A percentile compares a stretch with the other conserved stretches of the same genome.
phyloP scores from a whole-genome alignment of 2,329 filamentous ascomycete genomes.

The Apiospora rasikravindrae region DNA sequence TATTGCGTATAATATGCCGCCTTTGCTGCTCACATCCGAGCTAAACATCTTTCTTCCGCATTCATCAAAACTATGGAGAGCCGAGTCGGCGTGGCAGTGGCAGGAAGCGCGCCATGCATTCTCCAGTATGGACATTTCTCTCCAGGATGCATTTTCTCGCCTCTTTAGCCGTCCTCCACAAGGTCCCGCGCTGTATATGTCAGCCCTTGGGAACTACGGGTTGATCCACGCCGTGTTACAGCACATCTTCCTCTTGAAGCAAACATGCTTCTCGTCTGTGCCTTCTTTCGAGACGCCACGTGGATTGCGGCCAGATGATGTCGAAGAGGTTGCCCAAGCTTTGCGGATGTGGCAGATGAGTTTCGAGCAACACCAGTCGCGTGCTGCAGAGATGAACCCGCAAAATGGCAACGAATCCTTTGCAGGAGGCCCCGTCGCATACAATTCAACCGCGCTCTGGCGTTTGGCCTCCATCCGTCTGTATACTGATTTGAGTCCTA shows the following conservation, averaged over 20 bases:
- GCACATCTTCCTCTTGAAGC: constrained; percentile 72
- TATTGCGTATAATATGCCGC: constrained; percentile 65
- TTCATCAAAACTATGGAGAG: constrained; percentile 61
- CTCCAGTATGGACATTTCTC: constrained; percentile 55
- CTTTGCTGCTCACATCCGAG: constrained; percentile 62
- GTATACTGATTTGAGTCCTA: constrained; percentile 68
- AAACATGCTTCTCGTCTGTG: constrained; percentile 59
- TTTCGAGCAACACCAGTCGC: constrained; percentile 61
- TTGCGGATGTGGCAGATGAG: constrained; percentile 63
- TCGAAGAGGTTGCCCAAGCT: constrained; percentile 61
- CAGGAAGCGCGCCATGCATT: constrained; percentile 60
- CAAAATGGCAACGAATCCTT: constrained; percentile 55
- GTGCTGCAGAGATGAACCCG: constrained; percentile 54
- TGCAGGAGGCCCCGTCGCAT: constrained; percentile 66
- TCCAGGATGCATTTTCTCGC: constrained; percentile 62
- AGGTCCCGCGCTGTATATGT: constrained; percentile 55
- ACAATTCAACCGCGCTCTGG: constrained; percentile 67
- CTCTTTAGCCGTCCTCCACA: constrained; percentile 59
- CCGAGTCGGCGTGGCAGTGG: constrained; percentile 64
- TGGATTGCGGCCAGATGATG: constrained; percentile 58
- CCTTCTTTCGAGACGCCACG: constrained; percentile 56
- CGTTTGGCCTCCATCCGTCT: constrained; percentile 68
- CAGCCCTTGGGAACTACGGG: constrained; percentile 71
- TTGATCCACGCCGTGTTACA: constrained; percentile 75
- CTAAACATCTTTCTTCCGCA: constrained; percentile 61